These are phyloP conservation scores for Lyophyllum atratum DNA, from an alignment of 768 basidiomycete species.

Conservation along the genomic window DNA sequence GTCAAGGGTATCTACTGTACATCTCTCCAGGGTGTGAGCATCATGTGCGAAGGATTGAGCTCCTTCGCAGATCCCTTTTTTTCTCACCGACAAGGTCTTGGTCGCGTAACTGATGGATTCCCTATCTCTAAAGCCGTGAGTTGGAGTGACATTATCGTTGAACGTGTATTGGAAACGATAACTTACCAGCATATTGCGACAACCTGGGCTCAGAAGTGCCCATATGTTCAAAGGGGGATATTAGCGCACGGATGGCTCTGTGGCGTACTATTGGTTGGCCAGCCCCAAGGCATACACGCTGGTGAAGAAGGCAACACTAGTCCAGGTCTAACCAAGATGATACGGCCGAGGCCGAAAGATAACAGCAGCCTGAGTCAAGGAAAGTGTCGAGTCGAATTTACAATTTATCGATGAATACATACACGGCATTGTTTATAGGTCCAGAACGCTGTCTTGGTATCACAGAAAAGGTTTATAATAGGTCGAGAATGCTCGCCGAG, in stretches of 20 bases:
- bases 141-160: no score
- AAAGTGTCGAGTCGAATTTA: background rate
- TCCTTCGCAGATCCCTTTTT: background rate
- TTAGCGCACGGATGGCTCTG: background rate
- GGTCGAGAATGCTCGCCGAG: background rate
- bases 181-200: no score
- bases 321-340: no score
- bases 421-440: background rate
- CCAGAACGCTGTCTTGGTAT: background rate
- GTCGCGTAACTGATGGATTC: no score
- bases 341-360: no score
- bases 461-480: background rate
- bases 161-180: no score
- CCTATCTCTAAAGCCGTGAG: no score
- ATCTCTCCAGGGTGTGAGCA: background rate
- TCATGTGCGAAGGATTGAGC: background rate
- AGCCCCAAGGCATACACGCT: no score
- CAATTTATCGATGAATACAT: background rate
- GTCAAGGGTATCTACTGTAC: background rate
- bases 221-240: background rate
- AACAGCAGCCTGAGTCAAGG: background rate
- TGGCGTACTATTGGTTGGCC: background rate
- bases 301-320: no score
- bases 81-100: background rate
- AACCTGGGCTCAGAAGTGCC: no score